phyloP scores from a whole-genome alignment of 2,329 filamentous ascomycete species.

The Chlorencoelia australis region DNA sequence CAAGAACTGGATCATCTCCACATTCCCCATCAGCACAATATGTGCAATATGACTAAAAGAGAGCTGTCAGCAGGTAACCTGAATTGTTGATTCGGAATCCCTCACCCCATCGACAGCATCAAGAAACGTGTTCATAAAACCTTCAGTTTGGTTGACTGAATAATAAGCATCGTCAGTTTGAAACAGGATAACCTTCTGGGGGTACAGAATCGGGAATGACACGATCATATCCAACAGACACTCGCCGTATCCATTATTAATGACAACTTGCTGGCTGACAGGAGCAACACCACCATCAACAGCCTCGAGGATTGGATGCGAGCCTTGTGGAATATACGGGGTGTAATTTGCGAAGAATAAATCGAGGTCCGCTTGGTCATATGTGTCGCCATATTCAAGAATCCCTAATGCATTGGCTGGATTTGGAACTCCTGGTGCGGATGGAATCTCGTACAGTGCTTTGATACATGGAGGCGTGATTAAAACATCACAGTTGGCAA shows the following conservation, averaged over 20 bases:
- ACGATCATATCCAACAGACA: slow-evolving; percentile 33
- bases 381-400: slow-evolving; percentile 39
- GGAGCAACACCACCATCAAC: slow-evolving; percentile 26
- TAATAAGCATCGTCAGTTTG: slow-evolving; percentile 28
- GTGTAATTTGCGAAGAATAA: slow-evolving; percentile 37
- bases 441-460: slow-evolving; percentile 40
- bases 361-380: slow-evolving; percentile 27
- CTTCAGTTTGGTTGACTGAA: slow-evolving; percentile 1
- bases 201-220: slow-evolving; percentile 37
- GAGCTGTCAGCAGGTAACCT: neutral
- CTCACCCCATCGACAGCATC: slow-evolving; percentile 9
- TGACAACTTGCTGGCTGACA: slow-evolving; percentile 9
- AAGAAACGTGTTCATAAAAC: slow-evolving; percentile 6
- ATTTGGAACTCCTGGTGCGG: slow-evolving; percentile 25
- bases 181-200: slow-evolving; percentile 37
- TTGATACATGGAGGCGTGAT: slow-evolving; percentile 48
- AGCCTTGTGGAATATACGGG: slow-evolving; percentile 25
- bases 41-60: slow-evolving; percentile 8
- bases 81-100: neutral
- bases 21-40: slow-evolving; percentile 9
- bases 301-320: slow-evolving; percentile 22
- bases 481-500: slow-evolving; percentile 36
- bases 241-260: slow-evolving; percentile 4
- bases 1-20: slow-evolving; percentile 24
- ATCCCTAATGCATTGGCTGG: slow-evolving; percentile 41